Conservation (phyloP, 371 early-diverging fungal species). For the Chytridiales sp. region DNA sequence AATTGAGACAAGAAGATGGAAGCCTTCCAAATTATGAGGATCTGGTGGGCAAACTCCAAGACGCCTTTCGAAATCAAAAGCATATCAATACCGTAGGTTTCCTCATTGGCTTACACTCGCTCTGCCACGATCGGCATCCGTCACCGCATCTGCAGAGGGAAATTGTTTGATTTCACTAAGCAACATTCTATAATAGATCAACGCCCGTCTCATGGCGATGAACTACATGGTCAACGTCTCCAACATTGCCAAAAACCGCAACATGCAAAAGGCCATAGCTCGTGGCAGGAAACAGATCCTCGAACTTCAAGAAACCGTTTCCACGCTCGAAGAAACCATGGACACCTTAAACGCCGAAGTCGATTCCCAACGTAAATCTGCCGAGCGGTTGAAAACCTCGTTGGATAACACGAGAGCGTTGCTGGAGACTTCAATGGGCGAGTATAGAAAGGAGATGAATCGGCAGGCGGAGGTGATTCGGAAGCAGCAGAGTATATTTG, state of each 20-base stretch:
- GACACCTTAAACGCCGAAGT: conserved; percentile 28
- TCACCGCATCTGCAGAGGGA: neutral
- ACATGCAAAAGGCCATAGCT: conserved; percentile 27
- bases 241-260: conserved; percentile 40
- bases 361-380: conserved; percentile 27
- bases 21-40: conserved; percentile 26
- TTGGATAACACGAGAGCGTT: conserved; percentile 30
- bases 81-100: conserved; percentile 29
- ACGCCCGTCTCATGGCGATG: conserved; percentile 32
- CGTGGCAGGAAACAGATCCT: conserved; percentile 29
- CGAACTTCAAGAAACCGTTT: conserved; percentile 36
- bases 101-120: too few species aligned
- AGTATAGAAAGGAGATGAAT: conserved; percentile 36
- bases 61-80: conserved; percentile 35
- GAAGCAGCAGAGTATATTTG: conserved; percentile 27
- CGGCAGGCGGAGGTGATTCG: conserved; percentile 27
- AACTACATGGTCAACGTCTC: conserved; percentile 41
- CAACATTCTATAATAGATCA: conserved; percentile 18
- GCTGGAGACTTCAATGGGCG: conserved; percentile 28
- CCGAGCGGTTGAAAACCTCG: conserved; percentile 26
- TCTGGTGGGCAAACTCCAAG: conserved; percentile 29
- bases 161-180: neutral
- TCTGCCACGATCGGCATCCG: neutral
- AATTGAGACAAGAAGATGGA: conserved; percentile 22
- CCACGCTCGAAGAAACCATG: conserved; percentile 28